phyloP scores from a whole-genome alignment of 2,329 filamentous ascomycete species.

The Fusarium falciforme region DNA sequence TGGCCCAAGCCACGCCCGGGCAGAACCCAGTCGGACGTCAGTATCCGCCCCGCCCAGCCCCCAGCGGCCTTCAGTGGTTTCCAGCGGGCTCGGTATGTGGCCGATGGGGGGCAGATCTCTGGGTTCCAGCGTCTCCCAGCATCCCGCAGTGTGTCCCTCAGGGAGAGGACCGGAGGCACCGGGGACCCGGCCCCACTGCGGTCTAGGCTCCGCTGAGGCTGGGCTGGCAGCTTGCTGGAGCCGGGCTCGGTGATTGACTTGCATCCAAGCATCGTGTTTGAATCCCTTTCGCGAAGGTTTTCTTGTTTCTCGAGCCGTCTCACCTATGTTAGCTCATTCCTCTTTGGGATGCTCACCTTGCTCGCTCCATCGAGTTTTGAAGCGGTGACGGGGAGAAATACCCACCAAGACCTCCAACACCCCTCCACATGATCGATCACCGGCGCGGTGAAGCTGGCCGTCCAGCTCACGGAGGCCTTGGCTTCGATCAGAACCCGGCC shows the following conservation, averaged over 20 bases:
- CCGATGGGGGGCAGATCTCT: constrained; percentile 39
- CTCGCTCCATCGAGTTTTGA: constrained; percentile 5
- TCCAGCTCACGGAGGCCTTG: neutral
- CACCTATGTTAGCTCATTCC: constrained; percentile 26
- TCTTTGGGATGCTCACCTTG: constrained; percentile 30
- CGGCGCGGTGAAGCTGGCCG: constrained; percentile 26
- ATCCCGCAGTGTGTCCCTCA: neutral
- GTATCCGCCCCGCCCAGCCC: constrained; percentile 39
- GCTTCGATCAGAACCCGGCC: neutral
- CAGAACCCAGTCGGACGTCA: constrained; percentile 31
- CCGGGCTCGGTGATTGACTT: constrained; percentile 40
- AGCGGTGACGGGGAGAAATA: constrained; percentile 27
- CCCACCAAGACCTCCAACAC: constrained; percentile 13
- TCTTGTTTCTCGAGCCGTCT: constrained; percentile 14
- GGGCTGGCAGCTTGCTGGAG: constrained; percentile 17
- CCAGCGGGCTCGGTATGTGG: constrained; percentile 41
- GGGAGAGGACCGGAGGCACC: constrained; percentile 30
- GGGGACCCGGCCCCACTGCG: constrained; percentile 36
- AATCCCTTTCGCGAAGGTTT: constrained; percentile 2
- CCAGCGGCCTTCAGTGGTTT: constrained; percentile 6
- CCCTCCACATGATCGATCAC: constrained; percentile 16
- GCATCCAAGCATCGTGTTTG: constrained; percentile 34
- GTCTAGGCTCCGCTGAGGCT: constrained; percentile 37
- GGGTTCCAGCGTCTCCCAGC: neutral
- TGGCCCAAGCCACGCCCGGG: constrained; percentile 13